Evolutionary conservation across 805 yeast species (phyloP).

Genomic region (Ogataea saltuana): DNA sequence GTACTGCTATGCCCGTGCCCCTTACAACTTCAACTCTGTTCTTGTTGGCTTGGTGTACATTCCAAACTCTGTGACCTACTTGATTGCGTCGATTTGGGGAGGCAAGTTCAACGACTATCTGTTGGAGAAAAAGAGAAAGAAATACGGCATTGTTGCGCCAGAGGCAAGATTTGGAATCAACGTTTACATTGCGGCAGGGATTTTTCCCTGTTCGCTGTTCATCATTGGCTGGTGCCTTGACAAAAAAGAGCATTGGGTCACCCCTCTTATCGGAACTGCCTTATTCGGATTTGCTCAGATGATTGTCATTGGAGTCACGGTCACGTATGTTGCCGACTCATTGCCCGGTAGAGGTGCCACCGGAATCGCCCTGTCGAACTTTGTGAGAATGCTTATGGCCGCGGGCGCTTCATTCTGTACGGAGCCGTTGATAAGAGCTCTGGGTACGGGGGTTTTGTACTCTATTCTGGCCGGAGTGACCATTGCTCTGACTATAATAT

Average conservation of each 20-base stretch:
- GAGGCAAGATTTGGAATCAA: slow-evolving; percentile 81
- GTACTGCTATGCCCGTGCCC: slow-evolving; percentile 57
- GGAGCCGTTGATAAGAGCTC: slow-evolving; percentile 65
- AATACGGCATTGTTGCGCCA: slow-evolving; percentile 68
- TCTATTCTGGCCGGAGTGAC: slow-evolving; percentile 65
- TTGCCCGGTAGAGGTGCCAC: slow-evolving; percentile 89
- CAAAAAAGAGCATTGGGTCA: slow-evolving; percentile 66
- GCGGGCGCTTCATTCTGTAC: slow-evolving; percentile 74
- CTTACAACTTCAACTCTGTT: slow-evolving; percentile 68
- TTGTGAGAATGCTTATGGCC: slow-evolving; percentile 71
- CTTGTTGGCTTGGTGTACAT: slow-evolving; percentile 75
- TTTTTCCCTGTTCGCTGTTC: slow-evolving; percentile 64
- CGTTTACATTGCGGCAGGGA: slow-evolving; percentile 60
- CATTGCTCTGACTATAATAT: slow-evolving; percentile 41
- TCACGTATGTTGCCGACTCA: slow-evolving; percentile 79
- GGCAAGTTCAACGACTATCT: slow-evolving; percentile 77
- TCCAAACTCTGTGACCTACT: slow-evolving; percentile 79
- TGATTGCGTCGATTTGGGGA: slow-evolving; percentile 75
- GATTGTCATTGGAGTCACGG: slow-evolving; percentile 79
- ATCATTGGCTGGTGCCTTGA: slow-evolving; percentile 84
- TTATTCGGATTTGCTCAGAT: slow-evolving; percentile 79
- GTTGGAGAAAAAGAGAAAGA: slow-evolving; percentile 47
- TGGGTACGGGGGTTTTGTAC: slow-evolving; percentile 71
- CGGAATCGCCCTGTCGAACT: slow-evolving; percentile 80
- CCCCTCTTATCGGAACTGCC: slow-evolving; percentile 80